Conservation (phyloP, 78 protist species). For the Chrysochromulina parva region DNA sequence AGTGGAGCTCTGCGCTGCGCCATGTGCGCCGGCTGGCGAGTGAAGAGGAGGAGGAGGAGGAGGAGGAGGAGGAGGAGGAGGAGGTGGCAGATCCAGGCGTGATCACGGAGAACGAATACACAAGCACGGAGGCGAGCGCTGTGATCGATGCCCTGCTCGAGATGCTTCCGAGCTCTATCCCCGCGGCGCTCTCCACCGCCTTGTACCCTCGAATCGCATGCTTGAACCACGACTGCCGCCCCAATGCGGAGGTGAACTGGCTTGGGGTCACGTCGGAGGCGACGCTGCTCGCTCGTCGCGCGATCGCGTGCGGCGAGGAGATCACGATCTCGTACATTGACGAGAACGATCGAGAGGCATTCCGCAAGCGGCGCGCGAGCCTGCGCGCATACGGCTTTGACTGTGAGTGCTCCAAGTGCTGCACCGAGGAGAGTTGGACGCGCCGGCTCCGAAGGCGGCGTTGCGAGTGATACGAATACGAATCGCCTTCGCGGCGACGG, state of each 20-base stretch:
- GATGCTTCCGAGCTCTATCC: not conserved
- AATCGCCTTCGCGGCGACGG: no score
- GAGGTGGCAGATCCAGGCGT: not conserved
- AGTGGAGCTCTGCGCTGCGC: not conserved
- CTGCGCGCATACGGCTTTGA: not conserved
- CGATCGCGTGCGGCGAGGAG: not conserved
- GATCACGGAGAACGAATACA: no score
- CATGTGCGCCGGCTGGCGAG: not conserved
- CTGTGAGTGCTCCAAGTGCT: not conserved
- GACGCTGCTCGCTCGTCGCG: not conserved
- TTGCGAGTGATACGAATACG: no score
- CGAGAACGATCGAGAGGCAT: not conserved
- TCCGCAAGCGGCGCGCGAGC: not conserved
- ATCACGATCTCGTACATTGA: conserved; percentile 2
- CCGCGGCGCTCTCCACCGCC: not conserved
- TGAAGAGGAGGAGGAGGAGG: not conserved
- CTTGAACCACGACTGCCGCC: not conserved
- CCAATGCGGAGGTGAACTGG: not conserved
- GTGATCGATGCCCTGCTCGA: not conserved
- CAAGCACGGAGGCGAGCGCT: no score
- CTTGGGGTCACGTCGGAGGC: not conserved
- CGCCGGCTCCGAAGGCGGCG: no score
- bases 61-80: not conserved
- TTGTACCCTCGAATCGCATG: not conserved
- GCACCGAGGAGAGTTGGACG: no score